Conservation (phyloP, 768 basidiomycete species). For the Suillus variegatus region DNA sequence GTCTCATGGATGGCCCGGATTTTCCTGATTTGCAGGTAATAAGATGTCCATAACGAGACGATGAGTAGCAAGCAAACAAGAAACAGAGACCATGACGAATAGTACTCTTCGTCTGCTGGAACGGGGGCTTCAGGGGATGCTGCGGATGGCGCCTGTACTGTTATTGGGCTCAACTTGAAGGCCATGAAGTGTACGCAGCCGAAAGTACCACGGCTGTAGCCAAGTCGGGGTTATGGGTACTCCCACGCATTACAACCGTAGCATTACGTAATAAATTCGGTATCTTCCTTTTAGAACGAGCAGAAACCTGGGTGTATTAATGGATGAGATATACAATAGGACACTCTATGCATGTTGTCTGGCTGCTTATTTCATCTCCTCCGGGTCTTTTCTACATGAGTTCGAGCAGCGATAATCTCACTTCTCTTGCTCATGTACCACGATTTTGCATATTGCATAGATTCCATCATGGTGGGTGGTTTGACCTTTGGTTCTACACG, state of each 20-base stretch:
- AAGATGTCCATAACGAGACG: constrained; percentile 92
- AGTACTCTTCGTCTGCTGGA: constrained; percentile 83
- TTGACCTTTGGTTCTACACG: constrained; percentile 11
- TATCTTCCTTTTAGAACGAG: neutral
- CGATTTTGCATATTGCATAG: constrained; percentile 17
- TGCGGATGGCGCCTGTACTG: constrained; percentile 26
- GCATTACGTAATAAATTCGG: neutral
- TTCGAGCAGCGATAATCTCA: neutral
- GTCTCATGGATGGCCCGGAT: constrained; percentile 98
- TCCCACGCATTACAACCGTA: neutral
- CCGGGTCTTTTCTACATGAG: neutral
- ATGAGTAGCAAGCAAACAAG: constrained; percentile 92
- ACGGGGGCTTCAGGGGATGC: constrained; percentile 38
- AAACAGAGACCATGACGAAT: constrained; percentile 93
- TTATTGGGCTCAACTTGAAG: constrained; percentile 37
- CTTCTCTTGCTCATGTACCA: constrained; percentile 8
- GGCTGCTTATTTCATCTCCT: neutral
- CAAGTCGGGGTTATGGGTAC: neutral
- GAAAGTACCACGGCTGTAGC: neutral
- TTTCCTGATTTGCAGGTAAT: constrained; percentile 95
- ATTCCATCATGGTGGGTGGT: constrained; percentile 31
- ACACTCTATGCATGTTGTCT: neutral
- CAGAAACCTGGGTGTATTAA: constrained; percentile 1
- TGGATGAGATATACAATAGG: neutral
- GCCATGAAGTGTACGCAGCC: constrained; percentile 30